Percentiles rank a stretch among this genome's conserved stretches.
Conservation (phyloP, 148 eudicot genomes). For the Arctostaphylos glauca region DNA sequence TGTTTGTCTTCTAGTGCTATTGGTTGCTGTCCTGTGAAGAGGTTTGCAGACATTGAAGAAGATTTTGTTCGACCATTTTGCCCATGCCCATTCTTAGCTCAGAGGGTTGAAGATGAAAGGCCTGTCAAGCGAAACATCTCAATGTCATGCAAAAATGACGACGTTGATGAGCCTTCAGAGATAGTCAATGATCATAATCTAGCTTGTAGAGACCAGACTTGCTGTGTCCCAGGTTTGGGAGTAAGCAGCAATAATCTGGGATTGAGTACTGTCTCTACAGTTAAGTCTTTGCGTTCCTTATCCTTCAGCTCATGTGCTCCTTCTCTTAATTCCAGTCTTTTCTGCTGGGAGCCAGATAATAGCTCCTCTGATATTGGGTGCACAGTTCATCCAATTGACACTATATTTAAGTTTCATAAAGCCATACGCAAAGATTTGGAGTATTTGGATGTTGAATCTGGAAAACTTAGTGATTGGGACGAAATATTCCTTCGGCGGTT, state of each 20-base stretch:
- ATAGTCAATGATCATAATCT: slow-evolving; percentile 29
- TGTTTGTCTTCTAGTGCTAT: slow-evolving; percentile 69
- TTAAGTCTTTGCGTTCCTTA: slow-evolving; percentile 79
- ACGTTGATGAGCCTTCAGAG: slow-evolving; percentile 27
- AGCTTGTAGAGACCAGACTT: slow-evolving; percentile 52
- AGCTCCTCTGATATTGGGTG: slow-evolving; percentile 48
- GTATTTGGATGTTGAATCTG: slow-evolving; percentile 83
- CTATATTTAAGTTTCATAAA: slow-evolving; percentile 81
- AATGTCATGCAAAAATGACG: slow-evolving; percentile 23
- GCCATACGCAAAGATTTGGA: slow-evolving; percentile 93
- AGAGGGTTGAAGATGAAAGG: slow-evolving; percentile 33
- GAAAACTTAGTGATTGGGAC: slow-evolving; percentile 59
- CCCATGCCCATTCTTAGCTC: slow-evolving; percentile 30
- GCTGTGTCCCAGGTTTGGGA: slow-evolving; percentile 93
- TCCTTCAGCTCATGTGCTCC: slow-evolving; percentile 82
- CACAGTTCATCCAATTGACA: slow-evolving; percentile 72
- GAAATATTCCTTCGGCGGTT: slow-evolving; percentile 70
- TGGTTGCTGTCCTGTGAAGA: slow-evolving; percentile 73
- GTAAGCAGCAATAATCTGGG: slow-evolving; percentile 56
- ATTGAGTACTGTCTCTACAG: slow-evolving; percentile 49
- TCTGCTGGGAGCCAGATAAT: slow-evolving; percentile 81
- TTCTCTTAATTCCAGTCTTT: slow-evolving; percentile 89
- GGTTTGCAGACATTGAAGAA: slow-evolving; percentile 38
- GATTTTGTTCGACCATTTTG: slow-evolving; percentile 34
- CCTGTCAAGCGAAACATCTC: slow-evolving; percentile 49